Percentiles rank a stretch among this genome's conserved stretches.
phyloP scores from a whole-genome alignment of 805 yeast species.

The Barnettozyma sp. region DNA sequence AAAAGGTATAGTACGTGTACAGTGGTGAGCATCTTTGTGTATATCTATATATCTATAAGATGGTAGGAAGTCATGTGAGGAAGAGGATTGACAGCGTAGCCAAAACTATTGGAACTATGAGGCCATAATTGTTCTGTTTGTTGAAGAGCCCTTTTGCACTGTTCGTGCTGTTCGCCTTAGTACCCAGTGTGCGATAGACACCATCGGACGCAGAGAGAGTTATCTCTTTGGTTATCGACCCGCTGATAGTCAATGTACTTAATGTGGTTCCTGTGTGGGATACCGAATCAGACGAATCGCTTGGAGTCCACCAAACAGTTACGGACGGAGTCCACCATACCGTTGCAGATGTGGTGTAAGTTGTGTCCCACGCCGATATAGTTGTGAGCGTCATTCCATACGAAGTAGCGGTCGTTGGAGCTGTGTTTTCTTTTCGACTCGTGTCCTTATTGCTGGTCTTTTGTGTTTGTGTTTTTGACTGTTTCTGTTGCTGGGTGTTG shows the following conservation, averaged over 20 bases:
- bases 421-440: neutral
- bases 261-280: neutral
- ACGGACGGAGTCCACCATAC: conserved; percentile 12
- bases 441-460: neutral
- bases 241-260: conserved; percentile 5
- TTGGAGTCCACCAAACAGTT: conserved; percentile 13
- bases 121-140: conserved; percentile 2
- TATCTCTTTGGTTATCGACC: conserved; percentile 3
- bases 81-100: too few species aligned
- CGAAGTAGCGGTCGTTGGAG: conserved; percentile 1
- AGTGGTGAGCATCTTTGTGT: too few species aligned
- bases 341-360: conserved; percentile 8
- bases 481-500: conserved; percentile 2
- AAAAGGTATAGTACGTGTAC: too few species aligned
- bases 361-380: conserved; percentile 1
- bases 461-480: neutral
- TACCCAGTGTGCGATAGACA: neutral
- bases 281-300: neutral
- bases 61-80: too few species aligned
- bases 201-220: conserved; percentile 6
- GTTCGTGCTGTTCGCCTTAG: too few species aligned
- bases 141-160: too few species aligned
- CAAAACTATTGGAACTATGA: too few species aligned
- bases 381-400: neutral
- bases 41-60: too few species aligned